Conservation (phyloP, 768 basidiomycete species). For the Clitopilus hobsonii region DNA sequence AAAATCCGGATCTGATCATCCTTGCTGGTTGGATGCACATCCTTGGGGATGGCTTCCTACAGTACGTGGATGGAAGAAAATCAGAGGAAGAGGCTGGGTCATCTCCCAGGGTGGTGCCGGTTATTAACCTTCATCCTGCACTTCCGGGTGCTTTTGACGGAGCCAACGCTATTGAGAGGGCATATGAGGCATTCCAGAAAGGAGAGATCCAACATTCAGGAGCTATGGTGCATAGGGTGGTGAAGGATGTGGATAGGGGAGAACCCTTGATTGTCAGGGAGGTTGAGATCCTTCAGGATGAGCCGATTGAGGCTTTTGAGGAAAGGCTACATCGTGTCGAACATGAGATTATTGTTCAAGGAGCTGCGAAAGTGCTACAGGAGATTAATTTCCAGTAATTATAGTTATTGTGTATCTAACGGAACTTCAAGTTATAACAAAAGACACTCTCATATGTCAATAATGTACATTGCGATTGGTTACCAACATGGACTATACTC, state of each 20-base stretch:
- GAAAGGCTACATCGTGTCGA: slow-evolving; percentile 76
- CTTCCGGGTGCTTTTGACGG: slow-evolving; percentile 96
- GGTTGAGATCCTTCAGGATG: slow-evolving; percentile 68
- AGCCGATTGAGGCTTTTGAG: slow-evolving; percentile 69
- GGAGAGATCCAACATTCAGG: slow-evolving; percentile 79
- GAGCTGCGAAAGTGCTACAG: slow-evolving; percentile 65
- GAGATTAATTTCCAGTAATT: slow-evolving; percentile 28
- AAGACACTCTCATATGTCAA: not conserved
- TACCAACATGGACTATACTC: slow-evolving; percentile 30
- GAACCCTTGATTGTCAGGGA: slow-evolving; percentile 81
- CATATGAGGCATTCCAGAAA: slow-evolving; percentile 82
- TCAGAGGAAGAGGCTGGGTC: slow-evolving; percentile 29
- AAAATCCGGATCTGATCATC: slow-evolving; percentile 79
- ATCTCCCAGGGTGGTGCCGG: slow-evolving; percentile 47
- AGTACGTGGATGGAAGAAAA: slow-evolving; percentile 47
- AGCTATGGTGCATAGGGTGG: slow-evolving; percentile 91
- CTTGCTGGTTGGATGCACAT: slow-evolving; percentile 99
- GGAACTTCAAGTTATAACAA: not conserved
- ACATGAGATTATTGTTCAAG: slow-evolving; percentile 90
- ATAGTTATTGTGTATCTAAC: not conserved
- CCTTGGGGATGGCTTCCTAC: slow-evolving; percentile 75
- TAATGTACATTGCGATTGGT: not conserved
- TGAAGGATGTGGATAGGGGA: slow-evolving; percentile 90
- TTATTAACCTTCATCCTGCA: slow-evolving; percentile 97
- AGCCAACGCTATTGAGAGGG: slow-evolving; percentile 83